Percentiles rank a stretch among this genome's conserved stretches.
Conservation (phyloP, 75 land plant genomes). For the Selaginella moellendorffii region DNA sequence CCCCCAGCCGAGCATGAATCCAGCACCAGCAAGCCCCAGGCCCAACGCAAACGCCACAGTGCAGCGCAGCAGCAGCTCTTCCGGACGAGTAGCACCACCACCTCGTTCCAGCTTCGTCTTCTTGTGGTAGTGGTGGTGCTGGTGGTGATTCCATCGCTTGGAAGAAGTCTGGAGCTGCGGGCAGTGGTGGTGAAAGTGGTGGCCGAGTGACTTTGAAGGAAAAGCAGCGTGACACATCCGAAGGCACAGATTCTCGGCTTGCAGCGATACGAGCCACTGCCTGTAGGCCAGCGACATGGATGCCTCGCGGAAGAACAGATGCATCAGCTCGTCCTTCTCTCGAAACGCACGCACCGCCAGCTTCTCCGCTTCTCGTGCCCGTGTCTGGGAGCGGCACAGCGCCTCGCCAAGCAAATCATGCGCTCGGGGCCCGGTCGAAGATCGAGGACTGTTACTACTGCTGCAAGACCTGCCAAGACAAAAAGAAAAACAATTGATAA, state of each 20-base stretch:
- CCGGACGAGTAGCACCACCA: too few relatives aligned
- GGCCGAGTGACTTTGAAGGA: background rate
- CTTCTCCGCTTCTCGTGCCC: conserved; percentile 82
- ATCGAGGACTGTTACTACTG: too few relatives aligned
- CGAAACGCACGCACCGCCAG: conserved; percentile 12
- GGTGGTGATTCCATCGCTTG: too few relatives aligned
- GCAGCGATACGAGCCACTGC: conserved; percentile 53
- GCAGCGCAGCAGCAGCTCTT: background rate
- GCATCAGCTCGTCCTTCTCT: conserved; percentile 33
- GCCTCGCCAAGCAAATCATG: conserved; percentile 35
- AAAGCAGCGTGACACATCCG: conserved; percentile 6
- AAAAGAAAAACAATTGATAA: too few relatives aligned
- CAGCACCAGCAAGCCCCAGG: conserved; percentile 34
- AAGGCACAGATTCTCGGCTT: conserved; percentile 35
- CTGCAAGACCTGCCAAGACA: too few relatives aligned
- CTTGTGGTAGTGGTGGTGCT: background rate
- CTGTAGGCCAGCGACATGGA: conserved; percentile 28
- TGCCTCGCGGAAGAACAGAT: conserved; percentile 36
- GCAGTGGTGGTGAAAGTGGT: background rate
- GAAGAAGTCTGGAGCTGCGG: too few relatives aligned
- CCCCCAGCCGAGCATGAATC: conserved; percentile 30
- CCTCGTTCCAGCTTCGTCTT: background rate
- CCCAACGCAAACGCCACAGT: conserved; percentile 29
- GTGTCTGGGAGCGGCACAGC: conserved; percentile 60
- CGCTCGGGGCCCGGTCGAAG: too few relatives aligned